Evolutionary conservation across 1,139 yeast genomes (phyloP), one percentile per base, ranked within the genome.

Genomic region (Hyphopichia burtonii): DNA sequence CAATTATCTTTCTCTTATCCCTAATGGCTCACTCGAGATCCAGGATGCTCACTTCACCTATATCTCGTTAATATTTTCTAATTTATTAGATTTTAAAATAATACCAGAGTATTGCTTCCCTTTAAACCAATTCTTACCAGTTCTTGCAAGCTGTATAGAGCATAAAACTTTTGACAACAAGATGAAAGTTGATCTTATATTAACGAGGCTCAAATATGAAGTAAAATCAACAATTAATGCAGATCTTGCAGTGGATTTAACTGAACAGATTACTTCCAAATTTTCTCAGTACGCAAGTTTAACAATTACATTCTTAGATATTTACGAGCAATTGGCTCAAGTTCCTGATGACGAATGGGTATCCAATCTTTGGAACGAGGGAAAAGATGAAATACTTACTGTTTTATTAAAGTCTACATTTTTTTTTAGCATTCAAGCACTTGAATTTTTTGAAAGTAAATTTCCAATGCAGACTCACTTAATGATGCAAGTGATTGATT

Each of bases 51-150:
- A 25, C 11, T 25, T 8, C n/a, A 4, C 28, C 4, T 25, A 4
- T 11, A 4, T 25, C 12, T 25, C 12, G n/a, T 5, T 4, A 10
- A n/a, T 12, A 7, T 38, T 14, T 7, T 3, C 10, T 10, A 5
- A 14, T 18, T 30, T 18, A 25, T 19, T 18, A 16, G 18, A 23
- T 12, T 25, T 8, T 11, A 25, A 25, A 11, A 25, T 52, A 2
- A 46, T 55, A 31, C 52, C 56, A 1, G 41, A 47, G 18, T 51
- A 49, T 39, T 50, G 59, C 3, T 56, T 50, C 36, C 61, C 61
- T 11, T 44, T 54, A 37, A 49, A 48, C 41, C 14, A 11, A 28
- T 36, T 17, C 12, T 18, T 28, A 3, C n/a, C 36, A 18, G 27
- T 17, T n/a, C 27, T 33, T n/a, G 27, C 27, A 4, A n/a, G n/a